Conservation (phyloP, 2,329 filamentous ascomycete genomes). For the Colletotrichum shisoi region DNA sequence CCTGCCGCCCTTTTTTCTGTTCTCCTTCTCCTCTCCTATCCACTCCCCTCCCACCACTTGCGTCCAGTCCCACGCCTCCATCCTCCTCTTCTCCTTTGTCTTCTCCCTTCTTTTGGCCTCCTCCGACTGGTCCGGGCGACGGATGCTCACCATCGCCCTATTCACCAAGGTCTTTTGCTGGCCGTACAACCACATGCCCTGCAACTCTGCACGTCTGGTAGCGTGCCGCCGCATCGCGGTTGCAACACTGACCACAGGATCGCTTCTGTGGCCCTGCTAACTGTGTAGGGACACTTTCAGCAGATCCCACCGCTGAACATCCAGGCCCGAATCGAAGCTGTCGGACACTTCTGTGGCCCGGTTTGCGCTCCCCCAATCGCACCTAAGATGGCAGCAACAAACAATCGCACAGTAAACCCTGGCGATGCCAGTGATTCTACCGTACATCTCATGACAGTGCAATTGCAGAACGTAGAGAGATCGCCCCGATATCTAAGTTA, state of each 20-base stretch:
- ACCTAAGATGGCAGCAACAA: background rate
- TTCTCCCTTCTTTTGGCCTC: background rate
- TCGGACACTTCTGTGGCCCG: background rate
- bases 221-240: background rate
- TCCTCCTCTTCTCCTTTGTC: background rate
- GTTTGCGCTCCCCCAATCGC: background rate
- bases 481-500: conserved; percentile 16
- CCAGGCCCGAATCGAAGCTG: background rate
- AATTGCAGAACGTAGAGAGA: conserved; percentile 2
- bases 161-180: background rate
- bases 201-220: conserved; percentile 2
- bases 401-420: background rate
- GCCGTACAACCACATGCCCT: conserved; percentile 6
- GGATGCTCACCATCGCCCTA: background rate
- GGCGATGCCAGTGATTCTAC: background rate
- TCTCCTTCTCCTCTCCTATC: background rate
- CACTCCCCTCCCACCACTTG: background rate
- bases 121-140: background rate
- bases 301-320: background rate
- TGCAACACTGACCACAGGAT: background rate
- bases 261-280: background rate
- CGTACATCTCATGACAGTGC: background rate
- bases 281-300: background rate
- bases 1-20: conserved; percentile 4
- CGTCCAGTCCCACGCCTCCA: background rate